A percentile compares a stretch with the other conserved stretches of the same genome.
Conservation (phyloP, 441 rosid species). For the Adansonia grandidieri region DNA sequence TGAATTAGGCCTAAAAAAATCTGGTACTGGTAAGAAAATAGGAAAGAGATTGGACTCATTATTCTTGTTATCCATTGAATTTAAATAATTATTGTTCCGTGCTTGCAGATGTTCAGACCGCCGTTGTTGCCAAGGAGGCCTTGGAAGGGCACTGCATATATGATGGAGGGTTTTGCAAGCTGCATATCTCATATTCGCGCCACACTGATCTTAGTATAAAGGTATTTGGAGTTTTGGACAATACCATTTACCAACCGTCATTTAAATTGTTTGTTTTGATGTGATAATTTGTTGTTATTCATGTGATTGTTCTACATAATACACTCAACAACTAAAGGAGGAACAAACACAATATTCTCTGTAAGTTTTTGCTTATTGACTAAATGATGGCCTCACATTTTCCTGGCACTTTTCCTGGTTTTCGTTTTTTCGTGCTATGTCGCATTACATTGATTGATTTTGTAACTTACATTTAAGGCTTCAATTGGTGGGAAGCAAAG, state of each 20-base stretch:
- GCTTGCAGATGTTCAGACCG: constrained; percentile 93
- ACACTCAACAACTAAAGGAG: too few species aligned
- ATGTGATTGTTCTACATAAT: too few species aligned
- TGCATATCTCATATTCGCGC: constrained; percentile 93
- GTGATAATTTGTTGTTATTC: too few species aligned
- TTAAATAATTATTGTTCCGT: constrained; percentile 16
- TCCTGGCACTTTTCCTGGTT: too few species aligned
- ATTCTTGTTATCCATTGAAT: not conserved
- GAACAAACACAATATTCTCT: too few species aligned
- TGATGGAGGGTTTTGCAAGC: constrained; percentile 98
- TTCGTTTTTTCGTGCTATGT: too few species aligned
- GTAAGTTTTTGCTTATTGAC: too few species aligned
- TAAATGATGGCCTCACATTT: too few species aligned
- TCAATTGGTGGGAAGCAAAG: too few species aligned
- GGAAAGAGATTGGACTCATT: not conserved
- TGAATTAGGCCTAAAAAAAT: not conserved
- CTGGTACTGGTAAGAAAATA: not conserved
- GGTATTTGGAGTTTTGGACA: constrained; percentile 42
- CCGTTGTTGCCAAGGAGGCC: constrained; percentile 90
- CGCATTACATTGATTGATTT: too few species aligned
- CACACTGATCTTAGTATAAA: constrained; percentile 96
- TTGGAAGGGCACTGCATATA: constrained; percentile 98
- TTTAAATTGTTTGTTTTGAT: too few species aligned
- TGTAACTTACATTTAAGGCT: too few species aligned
- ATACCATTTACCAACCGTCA: not conserved